Percentiles rank a stretch among this genome's conserved stretches.
Conservation (phyloP, 1,284 basidiomycete genomes). For the Heterobasidion irregulare region DNA sequence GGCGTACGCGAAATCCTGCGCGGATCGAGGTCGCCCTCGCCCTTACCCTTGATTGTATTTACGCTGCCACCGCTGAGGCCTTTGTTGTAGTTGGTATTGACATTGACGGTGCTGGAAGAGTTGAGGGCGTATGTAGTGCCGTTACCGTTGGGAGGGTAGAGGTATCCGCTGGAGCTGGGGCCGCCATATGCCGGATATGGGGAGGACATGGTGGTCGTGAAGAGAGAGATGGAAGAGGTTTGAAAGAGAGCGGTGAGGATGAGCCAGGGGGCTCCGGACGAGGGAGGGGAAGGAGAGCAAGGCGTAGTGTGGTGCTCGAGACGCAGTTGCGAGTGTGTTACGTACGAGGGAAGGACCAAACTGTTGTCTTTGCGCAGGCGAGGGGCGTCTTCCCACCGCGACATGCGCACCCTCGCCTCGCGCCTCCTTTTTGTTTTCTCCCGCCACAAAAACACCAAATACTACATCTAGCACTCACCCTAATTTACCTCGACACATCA, state of each 20-base stretch:
- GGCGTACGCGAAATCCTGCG: slow-evolving; percentile 24
- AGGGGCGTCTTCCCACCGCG: no score
- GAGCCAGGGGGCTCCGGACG: neutral
- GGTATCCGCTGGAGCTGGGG: slow-evolving; percentile 10
- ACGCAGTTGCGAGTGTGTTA: no score
- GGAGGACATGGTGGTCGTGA: slow-evolving; percentile 14
- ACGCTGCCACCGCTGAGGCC: neutral
- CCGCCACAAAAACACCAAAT: no score
- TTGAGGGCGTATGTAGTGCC: slow-evolving; percentile 5
- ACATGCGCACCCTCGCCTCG: no score
- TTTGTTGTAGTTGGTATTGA: neutral
- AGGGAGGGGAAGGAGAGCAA: neutral
- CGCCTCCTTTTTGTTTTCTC: no score
- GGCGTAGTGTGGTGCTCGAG: neutral
- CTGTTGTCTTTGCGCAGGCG: no score
- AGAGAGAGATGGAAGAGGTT: neutral
- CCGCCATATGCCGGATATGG: slow-evolving; percentile 22
- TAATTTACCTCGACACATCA: no score
- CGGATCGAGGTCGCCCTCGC: slow-evolving; percentile 6
- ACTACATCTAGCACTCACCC: no score
- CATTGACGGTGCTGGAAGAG: slow-evolving; percentile 12
- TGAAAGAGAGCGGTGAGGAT: neutral
- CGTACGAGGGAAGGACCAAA: no score
- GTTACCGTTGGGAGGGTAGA: slow-evolving; percentile 16
- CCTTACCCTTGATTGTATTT: slow-evolving; percentile 7